Evolutionary conservation across 2,329 filamentous ascomycete species (phyloP), one percentile per base, ranked within the genome.

Genomic region (Pseudogymnoascus sp.): DNA sequence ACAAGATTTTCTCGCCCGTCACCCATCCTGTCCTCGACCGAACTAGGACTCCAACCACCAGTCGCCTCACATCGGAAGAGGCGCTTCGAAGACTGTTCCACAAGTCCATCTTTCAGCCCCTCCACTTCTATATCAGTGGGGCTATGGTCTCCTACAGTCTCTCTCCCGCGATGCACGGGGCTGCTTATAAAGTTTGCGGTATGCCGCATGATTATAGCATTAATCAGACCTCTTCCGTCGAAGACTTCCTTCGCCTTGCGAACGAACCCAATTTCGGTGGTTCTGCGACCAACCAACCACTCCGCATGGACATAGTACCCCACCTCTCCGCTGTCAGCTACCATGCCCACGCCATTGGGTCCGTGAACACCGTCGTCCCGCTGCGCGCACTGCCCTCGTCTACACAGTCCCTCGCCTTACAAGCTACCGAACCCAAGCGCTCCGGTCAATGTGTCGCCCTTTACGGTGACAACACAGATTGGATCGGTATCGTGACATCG

Each of bases 381-480:
- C 81, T 92, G 8, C 83, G 89, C 21, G 78, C 82, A 11, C 73
- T 85, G 5, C 72, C 78, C 0, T 82, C 87, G 63, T 83, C 83
- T 1, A 80, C 59, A 78, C 37, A 71, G 56, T 70, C 68, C 16
- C 69, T 73, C 12, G 67, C 72, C 12, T 62, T 66, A 2, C 71
- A 72, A 78, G 70, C 72, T 4, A 77, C 79, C 31, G 80, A 86
- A 49, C 81, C 86, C 64, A 87, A 87, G 66, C 80, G 84, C 46
- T 81, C 86, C 1, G 88, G 89, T 0, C 83, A 85, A 0, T 83
- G 91, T 5, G 82, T 83, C 65, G 88, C 86, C 0, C 78, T 92
- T 0, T 90, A 91, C 66, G 90, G 89, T 1, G 88, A 92, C 64
- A 93, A 93, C 64, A 91, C 88, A 0, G 89, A 91, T 71, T 91